Evolutionary conservation across 306 rosid genomes (phyloP).

Genomic region (Casuarina glauca): DNA sequence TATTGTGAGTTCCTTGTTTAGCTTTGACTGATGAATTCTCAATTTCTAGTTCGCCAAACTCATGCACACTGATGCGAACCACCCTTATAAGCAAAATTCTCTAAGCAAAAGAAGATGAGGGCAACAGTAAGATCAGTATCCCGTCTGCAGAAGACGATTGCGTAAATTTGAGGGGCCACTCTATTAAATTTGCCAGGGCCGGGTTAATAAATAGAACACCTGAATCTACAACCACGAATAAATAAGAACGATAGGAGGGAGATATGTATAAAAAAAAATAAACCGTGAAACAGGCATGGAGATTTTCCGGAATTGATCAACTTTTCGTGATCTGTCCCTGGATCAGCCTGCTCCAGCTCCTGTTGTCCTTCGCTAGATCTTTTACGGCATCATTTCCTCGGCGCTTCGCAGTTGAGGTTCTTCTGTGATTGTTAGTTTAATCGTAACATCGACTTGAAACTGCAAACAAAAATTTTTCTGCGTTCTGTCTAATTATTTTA

Average conservation of each 20-base stretch:
- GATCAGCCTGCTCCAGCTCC: background rate
- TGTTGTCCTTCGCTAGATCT: background rate
- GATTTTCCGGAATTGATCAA: too few species aligned
- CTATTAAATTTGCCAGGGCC: background rate
- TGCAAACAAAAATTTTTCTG: background rate
- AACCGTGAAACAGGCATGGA: too few species aligned
- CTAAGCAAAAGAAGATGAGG: background rate
- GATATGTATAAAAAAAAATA: too few species aligned
- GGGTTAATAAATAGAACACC: too few species aligned
- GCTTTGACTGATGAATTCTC: background rate
- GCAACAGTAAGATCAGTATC: background rate
- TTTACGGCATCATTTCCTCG: background rate
- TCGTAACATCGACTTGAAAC: background rate
- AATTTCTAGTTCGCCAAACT: background rate
- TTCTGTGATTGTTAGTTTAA: background rate
- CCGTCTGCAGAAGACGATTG: background rate
- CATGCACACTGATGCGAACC: background rate
- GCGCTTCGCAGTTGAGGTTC: background rate
- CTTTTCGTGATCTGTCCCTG: background rate
- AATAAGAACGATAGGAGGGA: too few species aligned
- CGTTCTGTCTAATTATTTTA: background rate
- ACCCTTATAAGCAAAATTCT: background rate
- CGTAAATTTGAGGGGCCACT: background rate
- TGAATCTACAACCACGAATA: too few species aligned
- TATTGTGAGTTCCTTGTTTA: slow-evolving; percentile 45